Base-by-base conservation (phyloP, 1,284 basidiomycete genomes). In the Ustilago vetiveriae region DNA sequence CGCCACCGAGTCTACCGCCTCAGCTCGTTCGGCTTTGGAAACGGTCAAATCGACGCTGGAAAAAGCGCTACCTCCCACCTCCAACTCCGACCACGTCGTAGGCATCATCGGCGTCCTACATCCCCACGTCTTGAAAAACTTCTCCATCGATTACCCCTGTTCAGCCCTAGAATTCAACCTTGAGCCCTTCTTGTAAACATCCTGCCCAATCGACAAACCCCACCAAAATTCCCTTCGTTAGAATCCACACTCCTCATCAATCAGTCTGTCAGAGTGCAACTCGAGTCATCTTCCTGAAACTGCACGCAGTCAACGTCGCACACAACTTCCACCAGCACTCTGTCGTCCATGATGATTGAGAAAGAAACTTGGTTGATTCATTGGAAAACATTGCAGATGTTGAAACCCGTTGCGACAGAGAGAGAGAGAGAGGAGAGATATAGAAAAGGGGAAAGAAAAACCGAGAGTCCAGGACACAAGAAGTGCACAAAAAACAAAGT, bases 101-200 rank as follows among this genome's bases (percentile, higher is more conserved):
- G 76, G 76, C 9, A 16, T 50, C 7, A 57, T 79, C n/a, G 76
- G 76, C 6, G 76, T 79, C 0, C 38, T 81, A 13, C 79, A 81
- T 47, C 79, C 79, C 9, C 57, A 74, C 7, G 79, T 81, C 36
- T 48, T 80, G 14, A 44, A 52, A 4, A 72, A 70, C 45, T 81
- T 78, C 41, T 52, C 59, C 32, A 69, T 98, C 71, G 87, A 88
- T 42, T 94, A 92, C 84, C 96, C 95, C n/a, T 97, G 94, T 83
- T 96, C 94, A 16, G 90, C 90, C 10, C 85, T 99, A 59, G 96
- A 99, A 86, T 92, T 98, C 82, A 90, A 90, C 44, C 85, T 98
- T 44, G 92, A 96, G 83, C 90, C 90, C 14, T 93, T 98, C 86
- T 89, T 92, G 84, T 93, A 90, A 40, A 27, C n/a, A 17, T 17